These are phyloP conservation scores for Mycena venus DNA, from an alignment of 768 basidiomycete genomes.

Conservation along the genomic window DNA sequence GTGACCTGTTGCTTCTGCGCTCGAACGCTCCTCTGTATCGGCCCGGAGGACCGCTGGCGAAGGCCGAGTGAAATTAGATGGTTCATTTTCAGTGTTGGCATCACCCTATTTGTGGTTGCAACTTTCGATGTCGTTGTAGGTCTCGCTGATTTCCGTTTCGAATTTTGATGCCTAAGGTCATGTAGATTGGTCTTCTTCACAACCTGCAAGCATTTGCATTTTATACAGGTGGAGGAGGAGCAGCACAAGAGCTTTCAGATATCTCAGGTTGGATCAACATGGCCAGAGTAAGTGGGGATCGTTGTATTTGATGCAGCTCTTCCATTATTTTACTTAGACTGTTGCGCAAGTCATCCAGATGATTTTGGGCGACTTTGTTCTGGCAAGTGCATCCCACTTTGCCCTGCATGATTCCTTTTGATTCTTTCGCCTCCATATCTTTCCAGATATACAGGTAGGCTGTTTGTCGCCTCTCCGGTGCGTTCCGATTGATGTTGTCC, in stretches of 20 bases:
- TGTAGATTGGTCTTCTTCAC: conserved; percentile 1
- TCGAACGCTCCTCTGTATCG: conserved; percentile 10
- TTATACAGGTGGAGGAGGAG: conserved; percentile 4
- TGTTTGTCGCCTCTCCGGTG: not conserved
- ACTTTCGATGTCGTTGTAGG: conserved; percentile 9
- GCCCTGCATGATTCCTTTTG: not conserved
- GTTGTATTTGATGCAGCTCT: not conserved
- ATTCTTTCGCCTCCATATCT: not conserved
- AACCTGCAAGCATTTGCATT: conserved; percentile 12
- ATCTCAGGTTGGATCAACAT: conserved; percentile 12
- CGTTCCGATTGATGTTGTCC: not conserved
- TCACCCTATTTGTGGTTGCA: not conserved
- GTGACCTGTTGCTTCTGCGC: conserved; percentile 17
- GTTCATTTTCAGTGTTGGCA: conserved; percentile 1
- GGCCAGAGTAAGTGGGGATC: not conserved
- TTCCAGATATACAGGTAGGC: conserved; percentile 10
- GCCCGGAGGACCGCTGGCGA: conserved; percentile 6
- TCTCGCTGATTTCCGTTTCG: not conserved
- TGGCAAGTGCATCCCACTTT: conserved; percentile 2
- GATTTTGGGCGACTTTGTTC: conserved; percentile 11
- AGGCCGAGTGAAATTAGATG: not conserved
- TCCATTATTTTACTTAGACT: not conserved
- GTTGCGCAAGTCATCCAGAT: not conserved
- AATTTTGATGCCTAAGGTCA: not conserved
- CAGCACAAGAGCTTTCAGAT: not conserved